Conservation (phyloP, 192 early-diverging fungal genomes). For the Ambispora gerdemannii region DNA sequence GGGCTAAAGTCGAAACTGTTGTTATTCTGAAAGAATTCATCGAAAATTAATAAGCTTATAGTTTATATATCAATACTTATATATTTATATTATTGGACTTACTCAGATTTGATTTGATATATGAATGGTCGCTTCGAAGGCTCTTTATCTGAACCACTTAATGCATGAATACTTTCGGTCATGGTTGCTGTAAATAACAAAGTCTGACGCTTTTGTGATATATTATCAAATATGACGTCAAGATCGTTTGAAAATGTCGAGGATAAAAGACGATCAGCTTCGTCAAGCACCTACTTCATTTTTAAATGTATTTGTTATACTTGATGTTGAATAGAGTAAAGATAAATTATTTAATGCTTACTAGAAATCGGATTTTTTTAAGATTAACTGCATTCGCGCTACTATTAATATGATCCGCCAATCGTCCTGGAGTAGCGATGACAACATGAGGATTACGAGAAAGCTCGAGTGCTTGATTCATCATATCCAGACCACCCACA, state of each 20-base stretch:
- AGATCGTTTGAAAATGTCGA: conserved; percentile 84
- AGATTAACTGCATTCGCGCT: conserved; percentile 72
- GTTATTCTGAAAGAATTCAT: conserved; percentile 38
- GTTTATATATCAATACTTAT: background rate
- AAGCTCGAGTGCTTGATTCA: conserved; percentile 86
- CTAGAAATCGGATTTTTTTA: conserved; percentile 74
- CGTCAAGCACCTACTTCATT: conserved; percentile 66
- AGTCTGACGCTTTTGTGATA: conserved; percentile 88
- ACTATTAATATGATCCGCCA: conserved; percentile 89
- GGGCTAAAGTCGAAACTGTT: conserved; percentile 84
- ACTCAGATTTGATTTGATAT: conserved; percentile 48
- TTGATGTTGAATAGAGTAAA: no score
- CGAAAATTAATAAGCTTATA: conserved; percentile 33
- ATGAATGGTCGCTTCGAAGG: conserved; percentile 49
- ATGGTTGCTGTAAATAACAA: conserved; percentile 97
- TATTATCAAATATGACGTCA: conserved; percentile 65
- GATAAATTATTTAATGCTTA: background rate
- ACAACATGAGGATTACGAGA: conserved; percentile 84
- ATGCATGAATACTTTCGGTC: conserved; percentile 80
- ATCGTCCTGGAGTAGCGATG: conserved; percentile 91
- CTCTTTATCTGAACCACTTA: conserved; percentile 48
- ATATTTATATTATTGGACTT: background rate
- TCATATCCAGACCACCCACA: conserved; percentile 97
- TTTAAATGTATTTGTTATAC: no score
- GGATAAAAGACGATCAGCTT: conserved; percentile 89